Percentiles rank a stretch among this genome's conserved stretches.
Conservation (phyloP, 345 rosid genomes). For the Excoecaria agallocha region DNA sequence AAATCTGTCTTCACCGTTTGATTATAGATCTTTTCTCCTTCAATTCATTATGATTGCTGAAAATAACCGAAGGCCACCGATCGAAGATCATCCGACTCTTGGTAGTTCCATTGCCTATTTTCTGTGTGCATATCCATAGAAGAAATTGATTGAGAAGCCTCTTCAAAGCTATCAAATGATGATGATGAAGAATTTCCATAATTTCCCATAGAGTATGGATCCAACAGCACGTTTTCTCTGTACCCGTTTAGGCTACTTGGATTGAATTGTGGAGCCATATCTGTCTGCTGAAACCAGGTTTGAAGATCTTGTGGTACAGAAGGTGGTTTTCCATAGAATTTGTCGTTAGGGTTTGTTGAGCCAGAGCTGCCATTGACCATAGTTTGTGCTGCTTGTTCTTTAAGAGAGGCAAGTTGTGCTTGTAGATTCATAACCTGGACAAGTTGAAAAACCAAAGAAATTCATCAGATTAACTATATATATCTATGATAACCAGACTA, state of each 20-base stretch:
- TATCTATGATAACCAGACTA: neutral
- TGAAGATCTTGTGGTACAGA: conserved; percentile 51
- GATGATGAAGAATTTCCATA: conserved; percentile 48
- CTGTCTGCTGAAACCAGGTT: conserved; percentile 49
- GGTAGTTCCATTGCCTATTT: conserved; percentile 53
- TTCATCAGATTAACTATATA: neutral
- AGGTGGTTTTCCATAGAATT: conserved; percentile 36
- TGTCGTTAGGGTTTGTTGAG: conserved; percentile 57
- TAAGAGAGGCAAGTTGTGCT: conserved; percentile 74
- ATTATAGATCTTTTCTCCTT: neutral
- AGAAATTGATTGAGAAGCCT: conserved; percentile 45
- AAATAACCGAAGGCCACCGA: conserved; percentile 50
- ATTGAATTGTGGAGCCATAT: conserved; percentile 21
- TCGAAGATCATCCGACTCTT: conserved; percentile 64
- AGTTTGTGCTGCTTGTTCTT: conserved; percentile 72
- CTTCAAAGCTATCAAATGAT: conserved; percentile 55
- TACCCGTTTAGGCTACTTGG: conserved; percentile 9
- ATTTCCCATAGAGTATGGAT: conserved; percentile 36
- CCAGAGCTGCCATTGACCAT: conserved; percentile 40
- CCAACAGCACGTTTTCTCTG: conserved; percentile 33
- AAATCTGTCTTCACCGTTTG: conserved; percentile 35
- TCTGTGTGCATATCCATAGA: conserved; percentile 45
- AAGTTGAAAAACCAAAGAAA: conserved; percentile 10
- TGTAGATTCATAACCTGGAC: conserved; percentile 82
- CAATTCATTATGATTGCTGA: conserved; percentile 40